Conservation (phyloP, 192 early-diverging fungal genomes). For the Mortierella alpina region DNA sequence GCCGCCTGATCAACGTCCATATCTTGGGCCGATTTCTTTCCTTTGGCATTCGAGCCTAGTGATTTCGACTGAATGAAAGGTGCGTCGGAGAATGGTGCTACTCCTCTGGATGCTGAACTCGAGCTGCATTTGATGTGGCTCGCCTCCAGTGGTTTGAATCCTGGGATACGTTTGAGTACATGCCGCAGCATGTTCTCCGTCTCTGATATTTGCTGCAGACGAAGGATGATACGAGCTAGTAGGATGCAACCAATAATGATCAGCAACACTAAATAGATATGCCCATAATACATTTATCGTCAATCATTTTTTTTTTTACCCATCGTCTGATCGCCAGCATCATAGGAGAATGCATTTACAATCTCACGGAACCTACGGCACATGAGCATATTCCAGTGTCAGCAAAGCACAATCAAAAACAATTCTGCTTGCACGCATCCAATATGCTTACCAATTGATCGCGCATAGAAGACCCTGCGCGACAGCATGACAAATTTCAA, state of each 20-base stretch:
- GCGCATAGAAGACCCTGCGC: slow-evolving; percentile 56
- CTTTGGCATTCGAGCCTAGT: neutral
- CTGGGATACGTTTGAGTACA: slow-evolving; percentile 36
- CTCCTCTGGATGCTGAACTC: slow-evolving; percentile 5
- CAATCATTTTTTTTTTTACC: slow-evolving; percentile 13
- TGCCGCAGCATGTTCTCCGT: slow-evolving; percentile 51
- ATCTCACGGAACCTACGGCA: slow-evolving; percentile 75
- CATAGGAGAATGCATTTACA: slow-evolving; percentile 70
- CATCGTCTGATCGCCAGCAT: slow-evolving; percentile 46
- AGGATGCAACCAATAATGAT: neutral
- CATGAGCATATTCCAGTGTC: slow-evolving; percentile 23
- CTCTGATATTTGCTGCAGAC: slow-evolving; percentile 55
- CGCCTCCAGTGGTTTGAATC: slow-evolving; percentile 59
- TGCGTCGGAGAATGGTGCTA: neutral
- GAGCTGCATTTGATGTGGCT: slow-evolving; percentile 13
- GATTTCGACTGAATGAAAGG: slow-evolving; percentile 11
- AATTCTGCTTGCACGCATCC: neutral
- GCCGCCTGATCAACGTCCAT: slow-evolving; percentile 10
- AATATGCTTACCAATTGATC: slow-evolving; percentile 64
- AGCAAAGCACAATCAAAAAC: neutral
- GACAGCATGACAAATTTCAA: slow-evolving; percentile 53
- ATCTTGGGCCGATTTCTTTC: neutral
- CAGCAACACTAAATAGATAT: neutral
- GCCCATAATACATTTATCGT: neutral
- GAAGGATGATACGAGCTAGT: slow-evolving; percentile 49